Base-by-base conservation (phyloP, 140 eudicot species). In the Oenanthe javanica region DNA sequence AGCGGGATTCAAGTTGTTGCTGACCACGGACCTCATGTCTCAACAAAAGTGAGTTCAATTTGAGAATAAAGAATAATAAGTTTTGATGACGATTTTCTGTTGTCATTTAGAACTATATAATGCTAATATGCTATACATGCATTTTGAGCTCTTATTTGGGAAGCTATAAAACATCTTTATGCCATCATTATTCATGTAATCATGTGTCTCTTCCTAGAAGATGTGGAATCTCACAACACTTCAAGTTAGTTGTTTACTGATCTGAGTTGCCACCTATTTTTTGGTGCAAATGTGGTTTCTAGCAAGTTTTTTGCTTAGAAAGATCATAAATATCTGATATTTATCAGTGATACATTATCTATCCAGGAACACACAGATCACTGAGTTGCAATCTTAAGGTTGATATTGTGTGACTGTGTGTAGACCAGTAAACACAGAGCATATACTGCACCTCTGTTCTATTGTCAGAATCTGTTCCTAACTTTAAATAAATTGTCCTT, bases 1-100 rank as follows among this genome's bases (percentile, higher is more conserved):
- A 8, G 80, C 80, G 0, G 80, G 80, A 52, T 77, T 38, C 54
- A 77, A 77, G 59, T 43, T 77, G 48, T 25, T 77, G 80, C 72
- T 77, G 21, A 77, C 72, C 31, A 77, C 49, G 11, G 36, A 42
- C 67, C 80, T 77, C 51, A 77, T 77, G 80, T 77, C 80, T 6
- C 40, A 77, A 42, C 38, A 77, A 18, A 77, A 77, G 80, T 77
- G 55, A 77, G 80, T 77, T 61, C 3, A 40, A 6, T 77, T 77
- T 42, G 31, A 77, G 11, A n/a, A 21, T 77, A 57, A 31, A 12
- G 0, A 14, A 48, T 47, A 14, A 11, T 21, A 2, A 74, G 16
- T n/a, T 75, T 6, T 23, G 4, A 25, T 16, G 5, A 36, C 18
- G 1, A 76, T 50, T 49, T 49, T 50, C 45, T 21, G 40, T 75